Evolutionary conservation across 2,329 filamentous ascomycete species (phyloP).

Genomic region (Westerdykella ornata): DNA sequence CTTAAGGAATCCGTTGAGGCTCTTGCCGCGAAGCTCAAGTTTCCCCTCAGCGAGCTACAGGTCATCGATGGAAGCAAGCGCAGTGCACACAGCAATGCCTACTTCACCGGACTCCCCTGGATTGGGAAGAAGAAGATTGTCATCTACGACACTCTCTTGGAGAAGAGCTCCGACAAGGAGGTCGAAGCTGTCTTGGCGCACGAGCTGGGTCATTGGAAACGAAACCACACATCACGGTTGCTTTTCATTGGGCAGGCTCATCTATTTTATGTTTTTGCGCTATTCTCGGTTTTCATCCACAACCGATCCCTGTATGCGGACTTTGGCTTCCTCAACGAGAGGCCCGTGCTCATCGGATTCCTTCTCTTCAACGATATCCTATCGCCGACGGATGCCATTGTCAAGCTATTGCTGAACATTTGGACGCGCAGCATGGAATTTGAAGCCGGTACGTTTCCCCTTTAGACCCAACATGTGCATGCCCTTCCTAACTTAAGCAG

Average conservation of each 20-base stretch:
- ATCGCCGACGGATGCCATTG: slow-evolving; percentile 84
- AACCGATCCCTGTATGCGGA: slow-evolving; percentile 84
- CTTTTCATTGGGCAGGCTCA: slow-evolving; percentile 78
- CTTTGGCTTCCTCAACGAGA: slow-evolving; percentile 78
- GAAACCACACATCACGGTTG: slow-evolving; percentile 88
- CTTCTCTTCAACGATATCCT: slow-evolving; percentile 96
- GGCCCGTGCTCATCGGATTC: slow-evolving; percentile 94
- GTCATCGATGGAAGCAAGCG: slow-evolving; percentile 92
- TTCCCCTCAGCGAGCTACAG: slow-evolving; percentile 86
- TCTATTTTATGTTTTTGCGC: slow-evolving; percentile 90
- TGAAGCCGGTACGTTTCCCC: slow-evolving; percentile 60
- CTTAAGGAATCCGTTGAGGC: slow-evolving; percentile 84
- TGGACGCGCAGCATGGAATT: slow-evolving; percentile 93
- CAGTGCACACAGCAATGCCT: slow-evolving; percentile 82
- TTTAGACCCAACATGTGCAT: neutral
- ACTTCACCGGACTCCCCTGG: slow-evolving; percentile 97
- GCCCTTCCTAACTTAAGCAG: slow-evolving; percentile 36
- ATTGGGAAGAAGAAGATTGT: slow-evolving; percentile 92
- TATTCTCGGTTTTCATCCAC: slow-evolving; percentile 97
- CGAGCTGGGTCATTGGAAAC: slow-evolving; percentile 94
- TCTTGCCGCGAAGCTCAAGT: slow-evolving; percentile 75
- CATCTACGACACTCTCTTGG: slow-evolving; percentile 94
- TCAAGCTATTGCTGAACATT: slow-evolving; percentile 94
- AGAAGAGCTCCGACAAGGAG: slow-evolving; percentile 87
- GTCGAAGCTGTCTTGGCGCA: slow-evolving; percentile 93